Evolutionary conservation across 2,329 filamentous ascomycete species (phyloP), one percentile per base, ranked within the genome.

Genomic region (Zasmidium citrigriseum): DNA sequence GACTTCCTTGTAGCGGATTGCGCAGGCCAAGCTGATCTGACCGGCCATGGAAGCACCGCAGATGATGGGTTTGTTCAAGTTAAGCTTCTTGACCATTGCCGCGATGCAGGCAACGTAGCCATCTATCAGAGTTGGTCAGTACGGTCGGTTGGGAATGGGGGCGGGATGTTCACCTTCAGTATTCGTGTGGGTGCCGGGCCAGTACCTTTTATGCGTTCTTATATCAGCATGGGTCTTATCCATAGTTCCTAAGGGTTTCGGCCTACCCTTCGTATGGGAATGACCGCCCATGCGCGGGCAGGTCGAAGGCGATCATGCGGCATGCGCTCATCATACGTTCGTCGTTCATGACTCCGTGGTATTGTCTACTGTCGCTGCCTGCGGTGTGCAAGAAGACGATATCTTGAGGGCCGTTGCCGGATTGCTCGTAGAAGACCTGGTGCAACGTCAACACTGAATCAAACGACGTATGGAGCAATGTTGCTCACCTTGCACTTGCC

Each of bases 331-430:
- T 71, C 77, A 80, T 80, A 12, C 72, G 69, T 24, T 69, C 57
- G 55, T 82, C 74, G 55, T 82, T 82, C 78, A 83, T 77, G 1
- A 82, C 79, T 20, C 80, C 79, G 53, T 82, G 80, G 53, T 82
- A 82, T 64, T 82, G 79, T 24, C 80, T 67, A 24, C 73, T 72
- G 60, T 82, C 80, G 50, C 75, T 77, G 2, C 79, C 79, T 34
- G 70, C 69, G 4, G 70, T 73, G 22, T 73, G 70, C 27, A 73
- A 54, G 59, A 73, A 72, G 14, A 73, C 66, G 47, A 82, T 80
- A 23, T 75, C 73, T 55, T 81, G 77, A 20, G 76, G 72, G 1
- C 80, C 80, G 2, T 73, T 74, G 5, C 80, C 80, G 4, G 77
- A 72, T 22, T 70, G 73, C 60, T 82, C 80, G 62, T 80, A 80